A percentile compares a stretch with the other conserved stretches of the same genome.
These are phyloP conservation scores for Chaetothyriales sp. DNA, from an alignment of 2,329 filamentous ascomycete genomes.

Conservation along the genomic window DNA sequence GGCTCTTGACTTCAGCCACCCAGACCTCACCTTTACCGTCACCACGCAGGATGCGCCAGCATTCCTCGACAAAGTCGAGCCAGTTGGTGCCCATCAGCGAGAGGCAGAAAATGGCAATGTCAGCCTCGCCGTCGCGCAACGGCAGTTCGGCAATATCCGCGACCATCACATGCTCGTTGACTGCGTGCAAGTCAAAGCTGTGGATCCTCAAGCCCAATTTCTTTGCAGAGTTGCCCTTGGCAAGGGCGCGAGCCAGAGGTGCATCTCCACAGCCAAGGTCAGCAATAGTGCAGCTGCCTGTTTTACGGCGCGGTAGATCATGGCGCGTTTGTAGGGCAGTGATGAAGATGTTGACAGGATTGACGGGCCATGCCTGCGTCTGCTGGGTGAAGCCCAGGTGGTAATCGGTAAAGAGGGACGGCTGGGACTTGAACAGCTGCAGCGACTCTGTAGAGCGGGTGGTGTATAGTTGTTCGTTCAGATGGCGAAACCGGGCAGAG, in stretches of 20 bases:
- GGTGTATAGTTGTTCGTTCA: slow-evolving; percentile 94
- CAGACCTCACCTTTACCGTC: slow-evolving; percentile 75
- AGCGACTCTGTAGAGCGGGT: slow-evolving; percentile 74
- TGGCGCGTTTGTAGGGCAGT: slow-evolving; percentile 48
- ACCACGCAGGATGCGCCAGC: slow-evolving; percentile 77
- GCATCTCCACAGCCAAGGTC: slow-evolving; percentile 93
- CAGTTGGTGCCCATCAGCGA: slow-evolving; percentile 99
- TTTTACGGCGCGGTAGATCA: slow-evolving; percentile 53
- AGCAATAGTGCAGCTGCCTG: slow-evolving; percentile 61
- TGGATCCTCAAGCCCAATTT: slow-evolving; percentile 59
- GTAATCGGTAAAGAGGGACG: slow-evolving; percentile 91
- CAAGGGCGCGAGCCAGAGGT: slow-evolving; percentile 54
- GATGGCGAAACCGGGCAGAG: slow-evolving; percentile 87
- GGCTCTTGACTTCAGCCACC: slow-evolving; percentile 92
- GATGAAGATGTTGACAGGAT: slow-evolving; percentile 83
- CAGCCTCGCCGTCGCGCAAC: slow-evolving; percentile 55
- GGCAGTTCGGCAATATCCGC: slow-evolving; percentile 82
- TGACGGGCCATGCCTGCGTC: slow-evolving; percentile 86
- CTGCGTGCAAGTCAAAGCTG: slow-evolving; percentile 75
- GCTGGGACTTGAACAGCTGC: slow-evolving; percentile 63
- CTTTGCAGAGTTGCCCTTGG: slow-evolving; percentile 27
- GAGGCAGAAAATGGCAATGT: slow-evolving; percentile 87
- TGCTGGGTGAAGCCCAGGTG: slow-evolving; percentile 92
- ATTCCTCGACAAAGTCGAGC: slow-evolving; percentile 91
- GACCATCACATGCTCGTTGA: slow-evolving; percentile 60